These are phyloP conservation scores for Alternaria sp. DNA, from an alignment of 2,329 filamentous ascomycete species.

Conservation along the genomic window DNA sequence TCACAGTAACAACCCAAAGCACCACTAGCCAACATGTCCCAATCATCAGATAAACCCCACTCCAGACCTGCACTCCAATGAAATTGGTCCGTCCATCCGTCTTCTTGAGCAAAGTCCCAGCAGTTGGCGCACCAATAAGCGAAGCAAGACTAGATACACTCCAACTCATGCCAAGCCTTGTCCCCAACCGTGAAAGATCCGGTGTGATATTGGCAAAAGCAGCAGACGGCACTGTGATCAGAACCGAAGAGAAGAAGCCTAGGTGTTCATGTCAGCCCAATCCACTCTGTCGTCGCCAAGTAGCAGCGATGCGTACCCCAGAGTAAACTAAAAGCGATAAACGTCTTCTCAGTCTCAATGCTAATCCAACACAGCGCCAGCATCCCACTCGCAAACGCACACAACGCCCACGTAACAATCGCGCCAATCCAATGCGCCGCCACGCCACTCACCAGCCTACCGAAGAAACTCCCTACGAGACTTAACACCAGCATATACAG, in stretches of 20 bases:
- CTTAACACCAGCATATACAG: slow-evolving; percentile 47
- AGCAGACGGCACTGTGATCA: slow-evolving; percentile 50
- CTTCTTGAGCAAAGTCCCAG: slow-evolving; percentile 43
- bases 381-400: slow-evolving; percentile 40
- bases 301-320: slow-evolving; percentile 42
- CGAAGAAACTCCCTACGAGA: slow-evolving; percentile 50
- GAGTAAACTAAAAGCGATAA: slow-evolving; percentile 48
- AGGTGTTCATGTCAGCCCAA: neutral
- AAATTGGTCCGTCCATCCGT: slow-evolving; percentile 37
- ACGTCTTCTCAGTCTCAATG: slow-evolving; percentile 37
- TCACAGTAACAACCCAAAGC: slow-evolving; percentile 39
- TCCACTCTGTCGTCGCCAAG: too few species aligned
- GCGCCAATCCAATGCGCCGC: slow-evolving; percentile 46
- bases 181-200: slow-evolving; percentile 48
- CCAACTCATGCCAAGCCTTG: slow-evolving; percentile 51
- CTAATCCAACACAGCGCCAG: slow-evolving; percentile 46
- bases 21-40: slow-evolving; percentile 38
- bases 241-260: slow-evolving; percentile 51
- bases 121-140: slow-evolving; percentile 50
- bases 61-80: slow-evolving; percentile 49
- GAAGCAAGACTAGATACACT: slow-evolving; percentile 47
- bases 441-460: slow-evolving; percentile 40
- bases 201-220: slow-evolving; percentile 51
- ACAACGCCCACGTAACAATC: slow-evolving; percentile 48
- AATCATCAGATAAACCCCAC: slow-evolving; percentile 46